Base-by-base conservation (phyloP, 768 basidiomycete species). In the Podaxis mareebaensis region DNA sequence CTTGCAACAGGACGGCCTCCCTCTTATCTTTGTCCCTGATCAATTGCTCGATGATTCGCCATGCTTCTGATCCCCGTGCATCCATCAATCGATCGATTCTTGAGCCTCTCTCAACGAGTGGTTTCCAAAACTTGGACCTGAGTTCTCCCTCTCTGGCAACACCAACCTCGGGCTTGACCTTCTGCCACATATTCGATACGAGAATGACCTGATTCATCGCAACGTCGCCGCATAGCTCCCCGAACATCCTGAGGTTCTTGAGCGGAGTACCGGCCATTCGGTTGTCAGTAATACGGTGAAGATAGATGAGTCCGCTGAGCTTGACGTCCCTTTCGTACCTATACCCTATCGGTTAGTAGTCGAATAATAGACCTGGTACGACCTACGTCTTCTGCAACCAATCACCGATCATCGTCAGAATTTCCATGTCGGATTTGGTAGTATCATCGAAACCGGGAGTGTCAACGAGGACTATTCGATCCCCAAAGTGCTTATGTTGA, bases 81-180 rank as follows among this genome's bases (percentile, higher is more conserved):
- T 63, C 63, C 7, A 54, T 30, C 48, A 76, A 74, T 12, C 73
- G 76, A 56, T 64, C 60, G 39, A 68, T 36, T 30, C 53, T 66
- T 8, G 76, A 72, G 7, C 81, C 79, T 66, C 77, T 79, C 28
- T 82, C 77, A 20, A 84, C 70, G 10, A 76, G 79, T 20, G 75
- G 73, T 60, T 81, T 81, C 74, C 82, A 85, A 69, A 82, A 84
- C 56, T 74, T 75, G 67, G 69, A 65, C n/a, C 68, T 67, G 13
- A 66, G 71, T 51, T 77, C 66, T 20, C 51, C 39, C 54, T 75
- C 76, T 13, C 78, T 69, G 46, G 51, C 49, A 26, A 65, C 49
- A 4, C 73, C 77, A 3, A 68, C 63, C 0, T 28, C 42, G 3
- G 20, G 44, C 0, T 69, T 67, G 15, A 76, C 67, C 49, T 70